Evolutionary conservation across 352 stramenopile genomes (phyloP), one percentile per base, ranked within the genome.

Genomic region (Globisporangium perplexum): DNA sequence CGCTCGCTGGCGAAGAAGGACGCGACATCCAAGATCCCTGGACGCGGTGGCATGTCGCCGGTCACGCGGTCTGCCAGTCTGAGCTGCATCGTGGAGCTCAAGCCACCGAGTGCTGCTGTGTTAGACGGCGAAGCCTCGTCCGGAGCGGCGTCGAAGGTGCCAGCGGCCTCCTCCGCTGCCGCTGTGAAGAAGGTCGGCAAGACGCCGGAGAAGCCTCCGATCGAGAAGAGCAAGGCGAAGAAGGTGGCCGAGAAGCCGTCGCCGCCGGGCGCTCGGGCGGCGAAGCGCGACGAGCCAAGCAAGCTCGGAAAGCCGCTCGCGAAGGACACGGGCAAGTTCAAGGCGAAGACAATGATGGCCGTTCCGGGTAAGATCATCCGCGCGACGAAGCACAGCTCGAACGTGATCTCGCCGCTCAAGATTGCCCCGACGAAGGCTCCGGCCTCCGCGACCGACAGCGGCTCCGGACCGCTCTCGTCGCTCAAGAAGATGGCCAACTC

Each of bases 301-400:
- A 60, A 48, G 33, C 15, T 53, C 11, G 20, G 3, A 26, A 69
- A 66, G 2, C 17, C 18, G 0, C 22, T 38, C 1, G 6, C 22
- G 5, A 64, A 65, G 33, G 58, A 56, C 23, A 61, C 60, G 30
- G 8, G 35, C 23, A 59, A 58, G n/a, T 62, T 48, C 0, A 68
- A 69, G 8, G 52, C 60, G 20, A 78, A 72, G 47, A 59, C 65
- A 4, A 55, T 56, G 28, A 60, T 86, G 35, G 67, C 66, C 0
- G 44, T 80, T 6, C 75, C 74, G 3, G 65, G 67, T 8, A 77
- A 79, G 51, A 71, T 84, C 24, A 59, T 77, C 30, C 77, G 74
- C 55, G 60, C 56, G 0, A 61, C 61, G 39, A 68, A 60, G 53
- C 50, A 64, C 4, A 55, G 52, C 12, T 46, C 57, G 26, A 53